Evolutionary conservation across 2,329 filamentous ascomycete species (phyloP), one percentile per base, ranked within the genome.

Genomic region (Cytospora piceae): DNA sequence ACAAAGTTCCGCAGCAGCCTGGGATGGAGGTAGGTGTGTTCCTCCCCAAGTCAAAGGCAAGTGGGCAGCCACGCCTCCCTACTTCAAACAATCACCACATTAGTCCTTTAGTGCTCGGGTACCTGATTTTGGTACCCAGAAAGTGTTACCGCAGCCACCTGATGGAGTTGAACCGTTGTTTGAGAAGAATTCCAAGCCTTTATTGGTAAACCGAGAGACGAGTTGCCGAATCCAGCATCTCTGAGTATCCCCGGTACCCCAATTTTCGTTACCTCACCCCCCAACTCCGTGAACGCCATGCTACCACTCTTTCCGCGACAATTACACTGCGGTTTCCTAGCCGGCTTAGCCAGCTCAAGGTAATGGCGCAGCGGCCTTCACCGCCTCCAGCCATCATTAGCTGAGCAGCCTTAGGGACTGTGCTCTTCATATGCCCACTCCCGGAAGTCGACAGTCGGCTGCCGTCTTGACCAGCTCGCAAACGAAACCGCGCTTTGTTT

Each of bases 271-370:
- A 49, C 8, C n/a, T 49, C n/a, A 4, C 34, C 11, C 42, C 46
- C 46, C 46, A 49, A 49, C 46, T 49, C 46, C 46, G 46, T 49
- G 11, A 49, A 49, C 46, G 46, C 46, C 46, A 49, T 49, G 46
- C 46, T 49, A 49, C 15, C 22, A 24, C 46, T 49, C n/a, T 49
- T 42, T 17, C 20, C 39, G 34, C 46, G n/a, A 49, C n/a, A 49
- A 49, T 22, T 24, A 49, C 46, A 14, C 46, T 9, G 46, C n/a
- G 46, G 46, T 14, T 49, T n/a, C n/a, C 46, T 7, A 1, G 1
- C 15, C n/a, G 24, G 46, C 46, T 7, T 7, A 1, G 1, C 15
- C n/a, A 49, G 46, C 46, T 7, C 46, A 8, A 7, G n/a, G n/a
- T n/a, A 49, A 49, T 7, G 17, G 32, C 32, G 12, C 32, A 34